Percentiles rank a stretch among this genome's conserved stretches.
phyloP scores from a whole-genome alignment of 2,329 filamentous ascomycete species.

The Trichoderma hamatum region DNA sequence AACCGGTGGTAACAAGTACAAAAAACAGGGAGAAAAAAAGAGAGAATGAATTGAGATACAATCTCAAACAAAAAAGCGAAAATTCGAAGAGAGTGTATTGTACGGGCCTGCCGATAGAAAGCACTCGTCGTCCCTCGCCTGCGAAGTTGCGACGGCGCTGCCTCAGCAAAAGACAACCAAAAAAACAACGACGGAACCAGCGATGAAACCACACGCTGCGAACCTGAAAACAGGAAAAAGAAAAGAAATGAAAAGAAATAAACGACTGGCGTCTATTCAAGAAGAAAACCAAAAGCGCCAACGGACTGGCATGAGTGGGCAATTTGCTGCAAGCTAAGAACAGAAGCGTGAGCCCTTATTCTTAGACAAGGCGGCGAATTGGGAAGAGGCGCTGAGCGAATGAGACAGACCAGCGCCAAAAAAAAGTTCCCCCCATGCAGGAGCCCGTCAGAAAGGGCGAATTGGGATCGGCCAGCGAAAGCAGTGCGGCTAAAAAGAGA shows the following conservation, averaged over 20 bases:
- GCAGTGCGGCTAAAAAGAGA: not conserved
- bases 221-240: not conserved
- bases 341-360: not conserved
- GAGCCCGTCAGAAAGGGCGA: conserved; percentile 12
- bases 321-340: not conserved
- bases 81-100: conserved; percentile 21
- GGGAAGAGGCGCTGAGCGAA: not conserved
- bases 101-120: conserved; percentile 46
- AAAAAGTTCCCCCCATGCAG: not conserved
- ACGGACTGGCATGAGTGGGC: conserved; percentile 12
- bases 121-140: conserved; percentile 54
- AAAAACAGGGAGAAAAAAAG: conserved; percentile 21
- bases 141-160: conserved; percentile 52
- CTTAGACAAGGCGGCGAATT: conserved; percentile 1
- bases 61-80: not conserved
- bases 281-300: conserved; percentile 4
- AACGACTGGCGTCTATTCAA: conserved; percentile 12
- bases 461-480: conserved; percentile 23
- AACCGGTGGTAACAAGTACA: conserved; percentile 12
- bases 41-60: conserved; percentile 12
- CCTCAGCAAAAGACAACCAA: not conserved
- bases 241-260: not conserved
- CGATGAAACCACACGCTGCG: not conserved
- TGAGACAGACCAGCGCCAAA: not conserved
- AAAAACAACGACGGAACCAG: not conserved